Conservation (phyloP, 164 flowering plant genomes). For the Dillenia turbinata region DNA sequence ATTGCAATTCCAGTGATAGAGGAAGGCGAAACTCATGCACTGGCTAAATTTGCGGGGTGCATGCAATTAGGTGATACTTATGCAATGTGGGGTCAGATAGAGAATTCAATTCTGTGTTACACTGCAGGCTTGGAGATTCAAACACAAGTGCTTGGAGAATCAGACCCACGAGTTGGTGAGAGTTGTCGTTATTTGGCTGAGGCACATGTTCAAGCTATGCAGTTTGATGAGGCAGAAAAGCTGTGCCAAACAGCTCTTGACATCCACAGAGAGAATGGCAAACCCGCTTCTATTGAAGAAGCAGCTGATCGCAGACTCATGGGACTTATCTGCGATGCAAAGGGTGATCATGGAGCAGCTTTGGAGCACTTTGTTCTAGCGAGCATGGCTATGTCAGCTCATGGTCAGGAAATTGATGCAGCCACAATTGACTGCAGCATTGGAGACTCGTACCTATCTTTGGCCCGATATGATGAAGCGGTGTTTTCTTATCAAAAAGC, state of each 20-base stretch:
- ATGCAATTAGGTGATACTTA: conserved; percentile 58
- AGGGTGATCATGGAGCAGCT: conserved; percentile 47
- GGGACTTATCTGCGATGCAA: conserved; percentile 52
- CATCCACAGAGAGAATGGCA: conserved; percentile 31
- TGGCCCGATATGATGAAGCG: conserved; percentile 53
- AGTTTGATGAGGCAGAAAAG: conserved; percentile 55
- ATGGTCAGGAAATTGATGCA: conserved; percentile 34
- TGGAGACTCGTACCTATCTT: conserved; percentile 44
- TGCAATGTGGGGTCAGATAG: conserved; percentile 43
- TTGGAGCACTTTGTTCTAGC: conserved; percentile 49
- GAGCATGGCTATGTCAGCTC: conserved; percentile 38
- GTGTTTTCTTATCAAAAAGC: conserved; percentile 48
- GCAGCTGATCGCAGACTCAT: conserved; percentile 50
- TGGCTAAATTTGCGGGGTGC: conserved; percentile 54
- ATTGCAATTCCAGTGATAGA: conserved; percentile 41
- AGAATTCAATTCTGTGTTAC: conserved; percentile 38
- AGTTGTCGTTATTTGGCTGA: conserved; percentile 52
- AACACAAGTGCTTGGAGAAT: conserved; percentile 40
- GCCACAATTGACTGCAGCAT: conserved; percentile 48
- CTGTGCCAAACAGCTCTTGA: conserved; percentile 49
- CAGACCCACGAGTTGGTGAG: conserved; percentile 41
- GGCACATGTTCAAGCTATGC: conserved; percentile 53
- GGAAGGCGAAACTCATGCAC: conserved; percentile 41
- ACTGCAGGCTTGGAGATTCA: conserved; percentile 52
- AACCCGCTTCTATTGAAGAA: conserved; percentile 41